Evolutionary conservation across 352 stramenopile genomes (phyloP), one percentile per base, ranked within the genome.

Genomic region (Globisporangium mamillatum): DNA sequence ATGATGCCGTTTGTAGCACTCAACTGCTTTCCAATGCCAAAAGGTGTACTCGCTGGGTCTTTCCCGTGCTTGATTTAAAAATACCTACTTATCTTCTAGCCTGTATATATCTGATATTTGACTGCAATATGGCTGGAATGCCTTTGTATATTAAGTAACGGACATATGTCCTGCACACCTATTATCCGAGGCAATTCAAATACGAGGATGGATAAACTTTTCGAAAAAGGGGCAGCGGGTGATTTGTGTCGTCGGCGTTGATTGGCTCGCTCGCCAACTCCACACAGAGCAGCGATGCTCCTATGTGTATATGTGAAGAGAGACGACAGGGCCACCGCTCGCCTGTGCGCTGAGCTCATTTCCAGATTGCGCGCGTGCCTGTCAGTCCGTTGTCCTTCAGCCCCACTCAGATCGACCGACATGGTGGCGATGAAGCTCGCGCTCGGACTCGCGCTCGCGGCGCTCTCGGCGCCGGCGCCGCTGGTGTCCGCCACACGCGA

Each of bases 391-490:
- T 18, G 14, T 50, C 44, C 44, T 5, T 20, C 18, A 22, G 41
- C 14, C 41, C 44, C 5, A 20, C 16, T n/a, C 16, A 50, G 44
- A 50, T 50, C 44, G 44, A 50, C 36, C 18, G 18, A 50, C 36
- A 58, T 38, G 25, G 34, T 34, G 52, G 54, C 38, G 32, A 27
- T 44, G 32, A 67, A 68, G 52, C 52, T 52, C 20, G 54, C n/a
- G 12, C 63, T 53, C 63, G 32, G 34, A 12, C 6, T 68, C 22
- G 53, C 63, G 36, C 36, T 68, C 53, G 16, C 41, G 32, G 36
- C 36, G 63, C 14, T 60, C 41, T 24, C 50, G n/a, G 8, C 12
- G 16, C 22, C 18, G 9, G 54, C 38, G 20, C 32, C 22, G 18
- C 32, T 24, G 22, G 36, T 32, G 24, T 16, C 55, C 12, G 41